Base-by-base conservation (phyloP, 225 moss, liverwort and hornwort genomes). In the Pseudisothecium myosuroides region DNA sequence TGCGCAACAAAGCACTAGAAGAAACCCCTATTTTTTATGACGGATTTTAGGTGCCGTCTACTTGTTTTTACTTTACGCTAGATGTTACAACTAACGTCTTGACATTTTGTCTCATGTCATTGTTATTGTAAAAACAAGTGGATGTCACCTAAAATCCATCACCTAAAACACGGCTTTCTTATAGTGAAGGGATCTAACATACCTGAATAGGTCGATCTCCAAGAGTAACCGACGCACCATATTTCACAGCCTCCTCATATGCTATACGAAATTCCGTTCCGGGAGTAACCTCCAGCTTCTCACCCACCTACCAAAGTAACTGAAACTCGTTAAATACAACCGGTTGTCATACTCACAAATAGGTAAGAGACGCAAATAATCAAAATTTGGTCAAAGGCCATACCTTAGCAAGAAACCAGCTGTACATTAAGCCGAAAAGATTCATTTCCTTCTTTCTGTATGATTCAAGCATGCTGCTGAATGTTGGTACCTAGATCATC, bases 131-230 rank as follows among this genome's bases (percentile, higher is more conserved):
- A n/a, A n/a, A n/a, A n/a, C n/a, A n/a, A n/a, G n/a, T n/a, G n/a
- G n/a, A n/a, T n/a, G n/a, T n/a, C n/a, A n/a, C n/a, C n/a, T n/a
- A n/a, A n/a, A n/a, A n/a, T n/a, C n/a, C n/a, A n/a, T n/a, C n/a
- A n/a, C n/a, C n/a, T n/a, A n/a, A n/a, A n/a, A n/a, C n/a, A n/a
- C n/a, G n/a, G n/a, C n/a, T n/a, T n/a, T n/a, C n/a, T n/a, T n/a
- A n/a, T n/a, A n/a, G n/a, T n/a, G n/a, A n/a, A 88, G 17, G 34
- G 37, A 28, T 82, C 29, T 84, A 63, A 81, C 83, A 56, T 85
- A 91, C 97, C 93, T 97, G 94, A 72, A 97, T 87, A 66, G 96
- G 97, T 78, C 97, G 96, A 92, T 97, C 97, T 89, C 96, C 97
- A 12, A 97, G 93, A 85, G 71, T 68, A 85, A 97, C 90, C 83